These are phyloP conservation scores for Coniochaeta sp. DNA, from an alignment of 2,329 filamentous ascomycete species.

Conservation along the genomic window DNA sequence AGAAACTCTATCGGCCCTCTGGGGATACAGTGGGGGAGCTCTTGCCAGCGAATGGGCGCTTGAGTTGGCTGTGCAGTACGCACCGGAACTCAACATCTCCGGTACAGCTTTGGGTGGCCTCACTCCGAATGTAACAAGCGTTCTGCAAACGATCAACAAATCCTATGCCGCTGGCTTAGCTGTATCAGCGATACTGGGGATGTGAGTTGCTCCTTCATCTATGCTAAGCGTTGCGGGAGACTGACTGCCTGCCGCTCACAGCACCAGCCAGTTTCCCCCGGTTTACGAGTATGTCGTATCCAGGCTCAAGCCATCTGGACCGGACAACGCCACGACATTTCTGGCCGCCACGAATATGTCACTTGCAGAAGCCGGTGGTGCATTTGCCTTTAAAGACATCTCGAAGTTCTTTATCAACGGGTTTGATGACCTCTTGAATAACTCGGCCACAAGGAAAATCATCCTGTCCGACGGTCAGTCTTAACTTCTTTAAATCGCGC, in stretches of 20 bases:
- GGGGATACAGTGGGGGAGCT: slow-evolving; percentile 51
- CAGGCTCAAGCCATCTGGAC: slow-evolving; percentile 7
- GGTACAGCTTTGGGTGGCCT: slow-evolving; percentile 43
- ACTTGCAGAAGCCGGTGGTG: slow-evolving; percentile 7
- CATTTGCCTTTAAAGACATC: slow-evolving; percentile 8
- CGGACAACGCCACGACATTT: slow-evolving; percentile 12
- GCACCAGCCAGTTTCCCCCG: slow-evolving; percentile 21
- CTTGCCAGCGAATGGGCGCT: slow-evolving; percentile 45
- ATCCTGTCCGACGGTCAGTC: not conserved
- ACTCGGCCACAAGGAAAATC: slow-evolving; percentile 12
- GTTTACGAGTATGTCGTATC: slow-evolving; percentile 16
- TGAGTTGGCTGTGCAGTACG: slow-evolving; percentile 44
- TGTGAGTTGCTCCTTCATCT: not conserved
- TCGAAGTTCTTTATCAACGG: slow-evolving; percentile 11
- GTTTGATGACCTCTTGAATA: slow-evolving; percentile 10
- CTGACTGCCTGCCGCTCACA: no score
- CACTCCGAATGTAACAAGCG: slow-evolving; percentile 26
- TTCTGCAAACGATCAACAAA: not conserved
- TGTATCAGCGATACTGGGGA: no score
- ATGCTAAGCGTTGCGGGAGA: slow-evolving; percentile 26
- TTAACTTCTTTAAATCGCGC: no score
- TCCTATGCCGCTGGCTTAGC: not conserved
- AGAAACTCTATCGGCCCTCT: slow-evolving; percentile 27
- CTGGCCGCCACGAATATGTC: slow-evolving; percentile 10
- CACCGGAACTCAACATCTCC: slow-evolving; percentile 41